Conservation (phyloP, 176 grass and related monocot species). For the Microstegium vimineum region DNA sequence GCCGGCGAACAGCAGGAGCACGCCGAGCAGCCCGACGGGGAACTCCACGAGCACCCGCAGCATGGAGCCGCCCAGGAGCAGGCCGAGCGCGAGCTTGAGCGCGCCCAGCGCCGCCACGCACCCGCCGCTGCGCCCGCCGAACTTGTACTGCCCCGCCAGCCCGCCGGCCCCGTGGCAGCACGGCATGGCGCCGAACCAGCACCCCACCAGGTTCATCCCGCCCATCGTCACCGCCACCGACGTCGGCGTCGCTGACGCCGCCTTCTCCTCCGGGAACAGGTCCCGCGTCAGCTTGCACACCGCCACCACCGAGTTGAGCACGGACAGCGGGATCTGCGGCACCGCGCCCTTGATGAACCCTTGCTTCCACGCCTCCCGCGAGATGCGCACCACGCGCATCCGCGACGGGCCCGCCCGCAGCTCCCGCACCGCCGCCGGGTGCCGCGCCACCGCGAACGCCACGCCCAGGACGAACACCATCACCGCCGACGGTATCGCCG, state of each 20-base stretch:
- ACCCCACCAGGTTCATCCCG: slow-evolving; percentile 79
- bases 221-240: slow-evolving; percentile 85
- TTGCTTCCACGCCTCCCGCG: slow-evolving; percentile 64
- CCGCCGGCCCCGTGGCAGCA: slow-evolving; percentile 89
- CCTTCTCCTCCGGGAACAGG: slow-evolving; percentile 62
- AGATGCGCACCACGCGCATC: slow-evolving; percentile 55
- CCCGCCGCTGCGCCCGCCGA: slow-evolving; percentile 62
- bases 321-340: slow-evolving; percentile 70
- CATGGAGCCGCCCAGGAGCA: slow-evolving; percentile 61
- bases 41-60: slow-evolving; percentile 58
- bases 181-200: slow-evolving; percentile 97
- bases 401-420: slow-evolving; percentile 50
- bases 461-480: slow-evolving; percentile 74
- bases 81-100: slow-evolving; percentile 57
- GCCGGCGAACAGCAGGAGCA: slow-evolving; percentile 83
- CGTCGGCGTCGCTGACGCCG: slow-evolving; percentile 32
- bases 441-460: slow-evolving; percentile 50
- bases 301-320: slow-evolving; percentile 89
- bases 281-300: slow-evolving; percentile 85
- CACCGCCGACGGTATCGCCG: slow-evolving; percentile 56
- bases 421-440: slow-evolving; percentile 59
- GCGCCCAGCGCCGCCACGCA: slow-evolving; percentile 74
- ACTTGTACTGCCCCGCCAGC: slow-evolving; percentile 81
- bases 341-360: slow-evolving; percentile 76
- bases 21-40: slow-evolving; percentile 69